Percentiles rank a stretch among this genome's conserved stretches.
phyloP scores from a whole-genome alignment of 345 rosid genomes.

The Euphorbia lathyris region DNA sequence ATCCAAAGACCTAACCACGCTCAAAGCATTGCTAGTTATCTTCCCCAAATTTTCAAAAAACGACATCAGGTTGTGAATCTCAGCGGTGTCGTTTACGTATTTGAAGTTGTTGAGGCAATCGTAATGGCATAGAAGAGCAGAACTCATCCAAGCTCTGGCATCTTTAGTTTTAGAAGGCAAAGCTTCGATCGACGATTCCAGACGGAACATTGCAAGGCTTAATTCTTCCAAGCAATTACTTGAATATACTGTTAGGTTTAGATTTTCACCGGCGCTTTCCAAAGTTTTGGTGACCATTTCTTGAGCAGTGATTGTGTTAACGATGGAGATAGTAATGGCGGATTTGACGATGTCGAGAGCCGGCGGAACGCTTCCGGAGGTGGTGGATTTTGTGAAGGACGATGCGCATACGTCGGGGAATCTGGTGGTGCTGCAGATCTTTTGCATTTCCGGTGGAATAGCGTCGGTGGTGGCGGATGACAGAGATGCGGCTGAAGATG shows the following conservation, averaged over 20 bases:
- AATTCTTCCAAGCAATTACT: constrained; percentile 49
- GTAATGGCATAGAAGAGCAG: constrained; percentile 68
- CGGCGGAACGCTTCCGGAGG: constrained; percentile 17
- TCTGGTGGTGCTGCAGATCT: constrained; percentile 65
- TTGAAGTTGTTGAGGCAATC: constrained; percentile 64
- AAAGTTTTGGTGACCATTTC: constrained; percentile 49
- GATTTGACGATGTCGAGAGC: constrained; percentile 54
- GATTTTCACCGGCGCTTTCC: constrained; percentile 35
- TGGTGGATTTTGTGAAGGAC: constrained; percentile 36
- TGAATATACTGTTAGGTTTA: constrained; percentile 53
- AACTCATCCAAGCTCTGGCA: constrained; percentile 74
- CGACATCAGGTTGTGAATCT: constrained; percentile 50
- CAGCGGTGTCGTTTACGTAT: constrained; percentile 57
- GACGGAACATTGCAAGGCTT: constrained; percentile 47
- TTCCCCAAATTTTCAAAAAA: constrained; percentile 41
- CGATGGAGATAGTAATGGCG: constrained; percentile 52
- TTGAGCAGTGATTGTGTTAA: constrained; percentile 47
- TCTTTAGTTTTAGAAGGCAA: constrained; percentile 49
- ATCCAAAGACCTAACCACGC: constrained; percentile 64
- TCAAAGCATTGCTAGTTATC: constrained; percentile 63
- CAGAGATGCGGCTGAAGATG: not conserved
- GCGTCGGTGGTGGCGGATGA: not conserved
- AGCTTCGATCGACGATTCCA: constrained; percentile 33
- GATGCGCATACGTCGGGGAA: constrained; percentile 44
- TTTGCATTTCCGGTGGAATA: constrained; percentile 18